Base-by-base conservation (phyloP, 169 alveolate species). In the Plasmodium vivax region DNA sequence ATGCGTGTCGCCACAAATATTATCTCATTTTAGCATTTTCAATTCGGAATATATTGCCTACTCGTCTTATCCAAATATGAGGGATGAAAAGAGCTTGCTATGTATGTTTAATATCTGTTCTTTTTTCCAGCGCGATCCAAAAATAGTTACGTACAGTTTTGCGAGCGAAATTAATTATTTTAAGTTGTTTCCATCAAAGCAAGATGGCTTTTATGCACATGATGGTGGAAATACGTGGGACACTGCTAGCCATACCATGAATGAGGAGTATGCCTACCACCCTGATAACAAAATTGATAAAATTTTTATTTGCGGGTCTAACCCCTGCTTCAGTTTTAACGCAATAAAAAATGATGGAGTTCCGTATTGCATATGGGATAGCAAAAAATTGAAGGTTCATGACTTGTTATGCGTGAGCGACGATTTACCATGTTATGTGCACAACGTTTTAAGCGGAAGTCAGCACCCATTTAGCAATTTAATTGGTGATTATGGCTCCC, bases 221-320 rank as follows among this genome's bases (percentile, higher is more conserved):
- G 27, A 92, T 32, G 72, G 16, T 36, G 43, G 30, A 30, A 68
- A 83, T 83, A n/a, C 32, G 38, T 58, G 73, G 82, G 58, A 27
- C 27, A 54, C 32, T 23, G 62, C n/a, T 14, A 34, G 56, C 73
- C 43, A 32, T 54, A 16, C n/a, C 75, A 51, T 56, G 27, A 68
- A 43, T 83, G 91, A 83, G 34, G 92, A 23, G 14, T 82, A 93
- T 93, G 34, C 84, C 12, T 87, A 58, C 81, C 84, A 93, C 62
- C 85, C 73, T 93, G 85, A 93, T 74, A 93, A 83, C 85, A 58
- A 93, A 87, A 80, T 87, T 75, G 94, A 93, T 84, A 93, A 93
- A 80, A 92, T 85, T 92, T 85, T 85, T 71, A 82, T 85, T 38
- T 85, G 93, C 84, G 95, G 93, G 27, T 75, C 88, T 2, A 77